Evolutionary conservation across 164 flowering plant genomes (phyloP).

Genomic region (Echeveria elegans): DNA sequence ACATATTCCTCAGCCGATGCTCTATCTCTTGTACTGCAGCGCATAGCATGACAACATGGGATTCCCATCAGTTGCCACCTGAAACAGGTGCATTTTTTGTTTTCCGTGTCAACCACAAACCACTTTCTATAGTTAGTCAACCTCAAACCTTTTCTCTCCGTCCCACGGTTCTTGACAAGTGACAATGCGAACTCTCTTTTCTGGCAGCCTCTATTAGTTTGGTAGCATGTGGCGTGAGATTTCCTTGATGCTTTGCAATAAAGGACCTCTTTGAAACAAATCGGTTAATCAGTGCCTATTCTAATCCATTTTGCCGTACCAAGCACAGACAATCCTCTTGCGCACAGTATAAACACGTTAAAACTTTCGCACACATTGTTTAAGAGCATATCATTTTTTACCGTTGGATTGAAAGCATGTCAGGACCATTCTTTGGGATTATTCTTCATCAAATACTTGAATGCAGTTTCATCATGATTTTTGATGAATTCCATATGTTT

Average conservation of each 20-base stretch:
- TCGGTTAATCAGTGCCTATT: not conserved
- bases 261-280: too few species aligned
- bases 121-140: not conserved
- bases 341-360: not conserved
- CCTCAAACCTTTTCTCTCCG: not conserved
- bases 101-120: not conserved
- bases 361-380: not conserved
- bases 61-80: not conserved
- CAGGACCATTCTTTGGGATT: not conserved
- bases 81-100: not conserved
- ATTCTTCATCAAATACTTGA: not conserved
- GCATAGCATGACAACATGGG: not conserved
- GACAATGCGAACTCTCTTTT: not conserved
- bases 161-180: not conserved
- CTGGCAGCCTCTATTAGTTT: not conserved
- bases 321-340: not conserved
- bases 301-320: not conserved
- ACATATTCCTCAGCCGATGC: not conserved
- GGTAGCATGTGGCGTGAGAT: not conserved
- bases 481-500: too few species aligned
- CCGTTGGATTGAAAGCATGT: not conserved
- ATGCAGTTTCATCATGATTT: not conserved
- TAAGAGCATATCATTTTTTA: not conserved
- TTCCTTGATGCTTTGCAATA: not conserved
- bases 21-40: not conserved